Conservation (phyloP, 2,329 filamentous ascomycete species). For the Epichloe uncinata region DNA sequence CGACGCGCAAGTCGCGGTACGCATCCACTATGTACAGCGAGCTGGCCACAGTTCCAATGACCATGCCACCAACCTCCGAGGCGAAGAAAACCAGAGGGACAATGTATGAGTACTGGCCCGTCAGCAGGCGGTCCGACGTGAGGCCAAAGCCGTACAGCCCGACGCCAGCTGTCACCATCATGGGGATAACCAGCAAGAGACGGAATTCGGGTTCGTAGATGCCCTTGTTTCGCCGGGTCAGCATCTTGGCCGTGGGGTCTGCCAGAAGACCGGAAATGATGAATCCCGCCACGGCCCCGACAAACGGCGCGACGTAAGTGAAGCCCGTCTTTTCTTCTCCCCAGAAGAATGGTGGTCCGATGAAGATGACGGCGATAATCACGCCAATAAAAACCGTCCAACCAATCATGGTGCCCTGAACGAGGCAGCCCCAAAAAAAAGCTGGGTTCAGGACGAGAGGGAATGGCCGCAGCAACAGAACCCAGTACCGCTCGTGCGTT, state of each 20-base stretch:
- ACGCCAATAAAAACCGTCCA: conserved; percentile 89
- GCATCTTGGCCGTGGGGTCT: conserved; percentile 55
- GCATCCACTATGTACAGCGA: conserved; percentile 88
- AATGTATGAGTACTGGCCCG: conserved; percentile 51
- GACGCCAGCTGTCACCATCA: conserved; percentile 62
- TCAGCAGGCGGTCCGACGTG: conserved; percentile 46
- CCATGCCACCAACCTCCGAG: conserved; percentile 78
- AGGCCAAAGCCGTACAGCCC: conserved; percentile 79
- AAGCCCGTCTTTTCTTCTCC: conserved; percentile 72
- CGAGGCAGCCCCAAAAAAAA: conserved; percentile 65
- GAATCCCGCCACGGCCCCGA: conserved; percentile 72
- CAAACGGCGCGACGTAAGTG: conserved; percentile 71
- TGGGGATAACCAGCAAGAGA: conserved; percentile 68
- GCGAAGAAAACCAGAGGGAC: conserved; percentile 73
- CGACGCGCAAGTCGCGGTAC: conserved; percentile 73
- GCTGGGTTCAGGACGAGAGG: conserved; percentile 75
- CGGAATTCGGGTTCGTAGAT: conserved; percentile 89
- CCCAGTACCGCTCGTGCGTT: conserved; percentile 59
- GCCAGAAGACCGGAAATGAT: conserved; percentile 58
- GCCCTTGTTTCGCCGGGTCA: conserved; percentile 65
- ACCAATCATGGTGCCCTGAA: conserved; percentile 82
- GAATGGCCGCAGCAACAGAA: conserved; percentile 57
- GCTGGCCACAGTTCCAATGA: conserved; percentile 75
- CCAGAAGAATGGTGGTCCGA: conserved; percentile 72
- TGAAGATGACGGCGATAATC: conserved; percentile 68